A percentile compares a stretch with the other conserved stretches of the same genome.
Evolutionary conservation across 176 grass and related monocot genomes (phyloP).

Genomic region (Carex scoparia): DNA sequence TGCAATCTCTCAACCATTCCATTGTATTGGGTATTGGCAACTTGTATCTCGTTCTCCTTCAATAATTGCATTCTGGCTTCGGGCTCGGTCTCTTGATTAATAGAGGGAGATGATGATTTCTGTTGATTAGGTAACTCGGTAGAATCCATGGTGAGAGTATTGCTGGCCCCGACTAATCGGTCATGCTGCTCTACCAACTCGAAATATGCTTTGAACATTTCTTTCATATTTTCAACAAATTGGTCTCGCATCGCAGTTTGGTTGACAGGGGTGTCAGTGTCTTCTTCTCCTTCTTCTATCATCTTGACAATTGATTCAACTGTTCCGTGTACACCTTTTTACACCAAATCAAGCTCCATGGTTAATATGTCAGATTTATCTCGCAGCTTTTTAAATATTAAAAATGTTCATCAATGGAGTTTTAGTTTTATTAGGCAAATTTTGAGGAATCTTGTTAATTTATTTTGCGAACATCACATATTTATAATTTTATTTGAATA

Average conservation of each 20-base stretch:
- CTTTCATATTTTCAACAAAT: constrained; percentile 16
- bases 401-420: background rate
- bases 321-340: constrained; percentile 12
- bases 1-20: background rate
- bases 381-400: background rate
- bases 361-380: background rate
- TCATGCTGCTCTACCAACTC: constrained; percentile 14
- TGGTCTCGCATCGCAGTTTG: background rate
- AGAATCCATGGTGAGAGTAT: background rate
- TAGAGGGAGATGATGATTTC: background rate
- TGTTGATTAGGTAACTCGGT: background rate
- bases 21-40: background rate
- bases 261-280: background rate
- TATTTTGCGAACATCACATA: background rate
- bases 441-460: background rate
- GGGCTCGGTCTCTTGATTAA: background rate
- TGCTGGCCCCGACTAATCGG: background rate
- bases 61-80: background rate
- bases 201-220: constrained; percentile 16
- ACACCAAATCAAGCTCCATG: background rate
- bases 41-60: constrained; percentile 8
- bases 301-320: background rate
- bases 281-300: constrained; percentile 7
- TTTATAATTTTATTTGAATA: background rate
- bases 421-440: background rate